These are phyloP conservation scores for Metarhizium guizhouense DNA, from an alignment of 2,329 filamentous ascomycete genomes.

Conservation along the genomic window DNA sequence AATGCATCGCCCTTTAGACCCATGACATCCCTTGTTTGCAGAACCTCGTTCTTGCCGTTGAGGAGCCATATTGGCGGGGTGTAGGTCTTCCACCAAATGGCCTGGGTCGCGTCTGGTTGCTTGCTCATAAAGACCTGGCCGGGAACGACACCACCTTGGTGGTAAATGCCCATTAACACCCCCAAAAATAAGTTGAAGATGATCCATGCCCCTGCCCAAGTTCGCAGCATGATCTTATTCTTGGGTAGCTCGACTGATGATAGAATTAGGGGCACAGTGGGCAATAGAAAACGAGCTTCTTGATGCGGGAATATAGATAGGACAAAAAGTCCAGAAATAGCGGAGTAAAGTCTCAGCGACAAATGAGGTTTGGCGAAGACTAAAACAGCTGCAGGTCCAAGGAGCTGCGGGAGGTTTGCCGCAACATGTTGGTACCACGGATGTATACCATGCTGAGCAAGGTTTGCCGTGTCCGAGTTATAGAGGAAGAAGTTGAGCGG, in stretches of 20 bases:
- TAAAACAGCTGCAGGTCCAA: slow-evolving; percentile 60
- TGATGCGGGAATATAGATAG: slow-evolving; percentile 72
- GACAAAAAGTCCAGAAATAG: slow-evolving; percentile 59
- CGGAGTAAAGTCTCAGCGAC: slow-evolving; percentile 60
- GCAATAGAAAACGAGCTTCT: slow-evolving; percentile 69
- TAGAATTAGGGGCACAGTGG: slow-evolving; percentile 66
- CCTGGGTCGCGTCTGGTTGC: slow-evolving; percentile 58
- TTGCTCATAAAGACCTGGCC: slow-evolving; percentile 66
- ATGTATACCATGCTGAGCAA: slow-evolving; percentile 68
- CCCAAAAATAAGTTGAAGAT: slow-evolving; percentile 61
- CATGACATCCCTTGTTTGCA: slow-evolving; percentile 68
- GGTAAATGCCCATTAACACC: slow-evolving; percentile 69
- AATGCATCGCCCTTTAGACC: slow-evolving; percentile 55
- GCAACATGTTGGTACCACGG: slow-evolving; percentile 70
- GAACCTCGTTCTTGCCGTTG: slow-evolving; percentile 63
- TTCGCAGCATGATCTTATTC: slow-evolving; percentile 35
- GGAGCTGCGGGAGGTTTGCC: slow-evolving; percentile 58
- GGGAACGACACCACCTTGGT: slow-evolving; percentile 71
- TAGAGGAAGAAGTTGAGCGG: slow-evolving; percentile 72
- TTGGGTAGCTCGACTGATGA: slow-evolving; percentile 62
- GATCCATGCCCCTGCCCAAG: slow-evolving; percentile 56
- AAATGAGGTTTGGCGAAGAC: slow-evolving; percentile 48
- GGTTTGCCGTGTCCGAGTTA: slow-evolving; percentile 61
- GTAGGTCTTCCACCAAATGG: slow-evolving; percentile 82
- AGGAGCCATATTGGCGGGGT: slow-evolving; percentile 74